A percentile compares a stretch with the other conserved stretches of the same genome.
Conservation (phyloP, 441 rosid species). For the Euphorbia neoarborescens region DNA sequence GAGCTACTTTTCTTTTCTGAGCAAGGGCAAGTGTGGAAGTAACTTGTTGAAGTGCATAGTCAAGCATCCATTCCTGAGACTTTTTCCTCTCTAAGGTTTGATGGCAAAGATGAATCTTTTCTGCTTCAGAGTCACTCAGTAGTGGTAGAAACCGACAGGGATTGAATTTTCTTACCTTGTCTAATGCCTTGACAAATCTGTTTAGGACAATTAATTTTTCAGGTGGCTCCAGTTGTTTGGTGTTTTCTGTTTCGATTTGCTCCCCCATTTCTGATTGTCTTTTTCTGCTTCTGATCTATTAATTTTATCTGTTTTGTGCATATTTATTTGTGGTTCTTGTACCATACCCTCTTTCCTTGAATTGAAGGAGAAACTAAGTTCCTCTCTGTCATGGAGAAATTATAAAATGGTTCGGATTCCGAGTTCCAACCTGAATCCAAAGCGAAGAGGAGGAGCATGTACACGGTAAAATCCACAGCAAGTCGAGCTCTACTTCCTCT, state of each 20-base stretch:
- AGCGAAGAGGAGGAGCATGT: slow-evolving; percentile 79
- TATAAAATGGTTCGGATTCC: too few relatives aligned
- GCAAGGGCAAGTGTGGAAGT: slow-evolving; percentile 64
- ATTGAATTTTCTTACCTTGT: slow-evolving; percentile 47
- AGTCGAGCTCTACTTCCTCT: slow-evolving; percentile 83
- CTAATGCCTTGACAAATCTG: slow-evolving; percentile 75
- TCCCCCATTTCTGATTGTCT: slow-evolving; percentile 24
- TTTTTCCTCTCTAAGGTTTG: slow-evolving; percentile 47
- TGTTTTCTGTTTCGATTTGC: slow-evolving; percentile 31
- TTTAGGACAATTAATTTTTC: slow-evolving; percentile 55
- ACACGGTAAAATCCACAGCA: slow-evolving; percentile 57
- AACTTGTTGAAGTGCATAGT: slow-evolving; percentile 80
- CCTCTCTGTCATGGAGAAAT: slow-evolving; percentile 26
- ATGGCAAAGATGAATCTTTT: slow-evolving; percentile 43
- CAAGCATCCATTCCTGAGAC: slow-evolving; percentile 92
- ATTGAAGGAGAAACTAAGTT: slow-evolving; percentile 26
- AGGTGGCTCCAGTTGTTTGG: slow-evolving; percentile 70
- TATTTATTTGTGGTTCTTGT: slow-evolving; percentile 17
- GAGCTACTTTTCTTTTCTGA: slow-evolving; percentile 71
- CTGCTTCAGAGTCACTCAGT: slow-evolving; percentile 36
- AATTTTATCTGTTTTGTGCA: slow-evolving; percentile 8
- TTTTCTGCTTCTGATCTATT: slow-evolving; percentile 25
- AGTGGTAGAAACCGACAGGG: slow-evolving; percentile 27
- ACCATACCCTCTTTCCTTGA: slow-evolving; percentile 17
- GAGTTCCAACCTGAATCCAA: slow-evolving; percentile 83